Percentiles rank a stretch among this genome's conserved stretches.
phyloP scores from a whole-genome alignment of 2,329 filamentous ascomycete genomes.

The Pseudogymnoascus sp. region DNA sequence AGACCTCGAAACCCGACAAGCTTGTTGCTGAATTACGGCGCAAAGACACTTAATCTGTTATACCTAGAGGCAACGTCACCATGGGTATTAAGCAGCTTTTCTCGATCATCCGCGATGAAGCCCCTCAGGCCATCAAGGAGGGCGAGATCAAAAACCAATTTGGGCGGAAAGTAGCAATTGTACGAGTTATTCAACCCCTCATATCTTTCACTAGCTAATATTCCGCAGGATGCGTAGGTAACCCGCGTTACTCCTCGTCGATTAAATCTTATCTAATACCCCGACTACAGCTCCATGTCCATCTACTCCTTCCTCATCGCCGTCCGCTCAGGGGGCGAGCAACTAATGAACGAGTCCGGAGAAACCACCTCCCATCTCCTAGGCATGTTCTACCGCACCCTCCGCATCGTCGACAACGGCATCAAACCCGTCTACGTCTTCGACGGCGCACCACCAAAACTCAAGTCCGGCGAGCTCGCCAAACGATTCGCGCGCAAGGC shows the following conservation, averaged over 20 bases:
- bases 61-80: slow-evolving; percentile 20
- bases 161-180: slow-evolving; percentile 94
- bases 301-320: slow-evolving; percentile 98
- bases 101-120: slow-evolving; percentile 79
- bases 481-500: slow-evolving; percentile 94
- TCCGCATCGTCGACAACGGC: slow-evolving; percentile 96
- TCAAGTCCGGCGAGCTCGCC: slow-evolving; percentile 94
- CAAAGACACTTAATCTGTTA: background rate
- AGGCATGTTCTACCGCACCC: slow-evolving; percentile 98
- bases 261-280: slow-evolving; percentile 12
- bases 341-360: slow-evolving; percentile 88
- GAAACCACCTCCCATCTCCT: slow-evolving; percentile 97
- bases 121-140: slow-evolving; percentile 89
- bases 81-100: slow-evolving; percentile 68
- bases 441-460: slow-evolving; percentile 89
- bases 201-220: slow-evolving; percentile 14
- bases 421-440: slow-evolving; percentile 99
- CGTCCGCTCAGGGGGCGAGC: slow-evolving; percentile 91
- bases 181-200: slow-evolving; percentile 38
- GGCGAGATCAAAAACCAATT: slow-evolving; percentile 99
- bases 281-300: slow-evolving; percentile 70
- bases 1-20: background rate
- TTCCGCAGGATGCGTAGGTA: slow-evolving; percentile 47
- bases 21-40: background rate
- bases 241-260: slow-evolving; percentile 10